These are phyloP conservation scores for Monosporascus sp. DNA, from an alignment of 2,329 filamentous ascomycete species.

Conservation along the genomic window DNA sequence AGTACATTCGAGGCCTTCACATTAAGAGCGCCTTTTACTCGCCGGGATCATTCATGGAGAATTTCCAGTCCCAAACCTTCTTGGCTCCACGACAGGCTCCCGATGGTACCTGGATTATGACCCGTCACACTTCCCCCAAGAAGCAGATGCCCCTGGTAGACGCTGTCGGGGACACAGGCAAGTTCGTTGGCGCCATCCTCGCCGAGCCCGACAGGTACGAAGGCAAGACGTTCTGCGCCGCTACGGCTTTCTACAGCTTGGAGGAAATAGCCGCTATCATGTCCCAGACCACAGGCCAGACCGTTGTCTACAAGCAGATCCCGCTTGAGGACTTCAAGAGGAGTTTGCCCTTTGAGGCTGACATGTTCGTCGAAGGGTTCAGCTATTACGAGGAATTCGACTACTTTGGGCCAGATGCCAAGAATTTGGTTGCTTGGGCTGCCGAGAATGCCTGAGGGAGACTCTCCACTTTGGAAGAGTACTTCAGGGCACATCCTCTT, in stretches of 20 bases:
- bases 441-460: slow-evolving; percentile 6
- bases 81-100: slow-evolving; percentile 24
- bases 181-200: slow-evolving; percentile 36
- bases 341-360: slow-evolving; percentile 1
- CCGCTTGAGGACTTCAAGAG: slow-evolving; percentile 7
- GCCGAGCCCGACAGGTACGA: slow-evolving; percentile 37
- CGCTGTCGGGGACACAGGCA: slow-evolving; percentile 38
- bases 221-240: slow-evolving; percentile 40
- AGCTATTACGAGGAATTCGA: slow-evolving; percentile 4
- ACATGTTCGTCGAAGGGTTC: slow-evolving; percentile 5
- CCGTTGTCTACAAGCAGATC: slow-evolving; percentile 14
- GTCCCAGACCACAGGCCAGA: slow-evolving; percentile 34
- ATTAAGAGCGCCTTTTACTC: slow-evolving; percentile 35
- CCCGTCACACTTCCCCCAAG: slow-evolving; percentile 20
- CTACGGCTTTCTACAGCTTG: slow-evolving; percentile 32
- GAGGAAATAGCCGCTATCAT: slow-evolving; percentile 35
- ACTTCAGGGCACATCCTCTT: slow-evolving; percentile 5
- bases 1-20: slow-evolving; percentile 32
- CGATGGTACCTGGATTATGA: slow-evolving; percentile 24
- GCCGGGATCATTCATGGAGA: slow-evolving; percentile 39
- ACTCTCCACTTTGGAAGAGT: slow-evolving; percentile 12
- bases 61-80: slow-evolving; percentile 23
- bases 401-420: slow-evolving; percentile 7
- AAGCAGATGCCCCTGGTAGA: slow-evolving; percentile 40
- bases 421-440: slow-evolving; percentile 7